phyloP scores from a whole-genome alignment of 345 rosid species.

The Mercurialis annua region DNA sequence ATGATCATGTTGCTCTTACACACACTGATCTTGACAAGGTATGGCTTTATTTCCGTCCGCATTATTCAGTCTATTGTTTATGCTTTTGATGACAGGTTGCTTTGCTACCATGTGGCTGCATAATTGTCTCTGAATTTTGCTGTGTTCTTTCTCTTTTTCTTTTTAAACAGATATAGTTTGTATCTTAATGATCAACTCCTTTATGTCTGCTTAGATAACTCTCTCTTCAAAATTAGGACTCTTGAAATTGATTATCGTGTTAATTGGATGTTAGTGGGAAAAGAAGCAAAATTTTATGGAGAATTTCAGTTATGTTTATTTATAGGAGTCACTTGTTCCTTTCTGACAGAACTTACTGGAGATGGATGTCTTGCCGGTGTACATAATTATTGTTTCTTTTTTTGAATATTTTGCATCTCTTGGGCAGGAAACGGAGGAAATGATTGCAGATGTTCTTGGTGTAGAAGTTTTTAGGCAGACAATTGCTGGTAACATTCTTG shows the following conservation, averaged over 20 bases:
- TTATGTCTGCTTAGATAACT: not conserved
- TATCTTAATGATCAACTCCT: not conserved
- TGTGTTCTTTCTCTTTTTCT: not conserved
- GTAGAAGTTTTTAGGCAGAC: constrained; percentile 97
- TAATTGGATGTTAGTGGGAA: not conserved
- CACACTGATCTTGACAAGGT: constrained; percentile 91
- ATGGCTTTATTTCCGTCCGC: not conserved
- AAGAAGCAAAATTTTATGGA: not conserved
- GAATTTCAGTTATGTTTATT: not conserved
- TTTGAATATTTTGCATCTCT: not conserved
- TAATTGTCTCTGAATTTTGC: not conserved
- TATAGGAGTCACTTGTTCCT: not conserved
- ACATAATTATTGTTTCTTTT: constrained; percentile 28
- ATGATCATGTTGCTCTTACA: constrained; percentile 91
- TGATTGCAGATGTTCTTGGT: constrained; percentile 91
- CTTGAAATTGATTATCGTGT: not conserved
- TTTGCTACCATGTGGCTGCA: not conserved
- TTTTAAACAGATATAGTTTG: not conserved
- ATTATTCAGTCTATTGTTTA: not conserved
- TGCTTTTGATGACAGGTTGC: not conserved
- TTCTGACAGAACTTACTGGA: too few relatives aligned
- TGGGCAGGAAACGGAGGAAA: constrained; percentile 63
- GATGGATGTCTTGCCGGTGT: too few relatives aligned
- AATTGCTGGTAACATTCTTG: constrained; percentile 87
- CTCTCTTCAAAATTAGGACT: not conserved